Percentiles rank a stretch among this genome's conserved stretches.
Evolutionary conservation across 306 rosid genomes (phyloP).

Genomic region (Pyrus communis): DNA sequence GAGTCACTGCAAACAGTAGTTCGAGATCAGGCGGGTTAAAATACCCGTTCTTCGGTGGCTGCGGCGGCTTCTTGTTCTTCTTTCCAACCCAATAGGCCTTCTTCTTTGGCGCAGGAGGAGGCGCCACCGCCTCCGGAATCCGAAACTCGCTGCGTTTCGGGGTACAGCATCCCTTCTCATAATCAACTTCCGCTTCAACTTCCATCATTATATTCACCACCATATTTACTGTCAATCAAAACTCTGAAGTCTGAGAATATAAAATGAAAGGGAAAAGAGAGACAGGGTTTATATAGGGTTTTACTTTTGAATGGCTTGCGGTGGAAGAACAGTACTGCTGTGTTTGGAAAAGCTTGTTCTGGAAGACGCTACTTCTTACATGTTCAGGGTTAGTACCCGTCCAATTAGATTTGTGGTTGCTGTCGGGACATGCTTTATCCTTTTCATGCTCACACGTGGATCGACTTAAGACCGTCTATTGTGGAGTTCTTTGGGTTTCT

Average conservation of each 20-base stretch:
- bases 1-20: conserved; percentile 25
- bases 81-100: conserved; percentile 21
- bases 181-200: not conserved
- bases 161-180: conserved; percentile 30
- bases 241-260: no score
- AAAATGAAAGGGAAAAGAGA: not conserved
- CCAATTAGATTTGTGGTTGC: not conserved
- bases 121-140: conserved; percentile 34
- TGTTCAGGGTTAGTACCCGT: not conserved
- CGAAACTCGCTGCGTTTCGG: conserved; percentile 49
- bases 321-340: not conserved
- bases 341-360: conserved; percentile 6
- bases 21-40: conserved; percentile 52
- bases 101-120: conserved; percentile 66
- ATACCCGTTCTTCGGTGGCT: conserved; percentile 38
- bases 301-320: not conserved
- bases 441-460: not conserved
- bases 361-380: not conserved
- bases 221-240: not conserved
- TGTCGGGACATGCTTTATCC: not conserved
- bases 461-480: not conserved
- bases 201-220: not conserved
- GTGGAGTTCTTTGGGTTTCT: not conserved
- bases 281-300: not conserved
- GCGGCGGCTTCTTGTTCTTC: conserved; percentile 13